Base-by-base conservation (phyloP, 2,329 filamentous ascomycete species). In the Colletotrichum higginsianum region DNA sequence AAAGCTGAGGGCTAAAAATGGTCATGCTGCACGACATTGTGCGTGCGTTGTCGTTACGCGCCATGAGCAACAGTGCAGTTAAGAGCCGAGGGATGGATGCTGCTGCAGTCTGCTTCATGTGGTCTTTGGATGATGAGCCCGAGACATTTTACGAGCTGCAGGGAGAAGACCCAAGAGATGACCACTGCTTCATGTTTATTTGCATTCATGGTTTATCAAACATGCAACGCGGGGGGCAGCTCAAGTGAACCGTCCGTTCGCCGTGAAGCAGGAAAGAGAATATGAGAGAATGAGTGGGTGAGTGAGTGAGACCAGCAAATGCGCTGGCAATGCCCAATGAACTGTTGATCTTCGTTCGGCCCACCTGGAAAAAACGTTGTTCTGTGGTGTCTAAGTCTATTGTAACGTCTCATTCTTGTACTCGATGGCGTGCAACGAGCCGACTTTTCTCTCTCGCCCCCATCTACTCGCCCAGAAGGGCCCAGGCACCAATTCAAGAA, bases 331-430 rank as follows among this genome's bases (percentile, higher is more conserved):
- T 23, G 50, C 16, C 23, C 40, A 42, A 56, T 42, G 50, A 44
- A 42, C 16, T 35, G 56, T 38, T 67, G 49, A 53, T 60, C 44
- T 9, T 53, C 35, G 61, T 9, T 53, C 35, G 61, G 53, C 53
- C 61, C 66, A 66, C 61, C 46, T n/a, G 49, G 21, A 69, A 40
- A 62, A 66, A 66, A 53, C 67, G 50, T 67, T 61, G 56, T 23
- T 49, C 52, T 30, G 42, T 42, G 47, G 11, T 67, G 56, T 56
- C 47, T 26, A 30, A 60, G 44, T 69, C 55, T 58, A 72, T 57
- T 30, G 52, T 21, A 61, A 72, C 69, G 60, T 64, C 58, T 69
- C 58, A 55, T 72, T 47, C n/a, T 60, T 46, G 49, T 46, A 23
- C 21, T 57, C 13, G 40, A 52, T 67, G 56, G 67, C 63, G 56